These are phyloP conservation scores for Striga asiatica DNA, from an alignment of 257 asterid species.

Conservation along the genomic window DNA sequence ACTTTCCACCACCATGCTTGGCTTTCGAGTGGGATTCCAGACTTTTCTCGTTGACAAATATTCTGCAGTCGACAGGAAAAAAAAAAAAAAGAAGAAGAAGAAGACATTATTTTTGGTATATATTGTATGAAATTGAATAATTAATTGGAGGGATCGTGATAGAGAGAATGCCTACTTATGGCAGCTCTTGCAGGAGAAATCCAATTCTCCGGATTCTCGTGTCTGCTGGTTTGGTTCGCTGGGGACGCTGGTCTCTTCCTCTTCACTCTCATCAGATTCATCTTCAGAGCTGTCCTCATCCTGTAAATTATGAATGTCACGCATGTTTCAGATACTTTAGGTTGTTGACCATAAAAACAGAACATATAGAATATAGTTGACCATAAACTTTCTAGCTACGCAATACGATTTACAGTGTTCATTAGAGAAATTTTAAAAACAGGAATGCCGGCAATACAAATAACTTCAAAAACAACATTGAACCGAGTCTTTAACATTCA, in stretches of 20 bases:
- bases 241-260: slow-evolving; percentile 30
- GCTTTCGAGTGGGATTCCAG: slow-evolving; percentile 60
- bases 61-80: slow-evolving; percentile 26
- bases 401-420: not conserved
- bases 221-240: slow-evolving; percentile 39
- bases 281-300: slow-evolving; percentile 36
- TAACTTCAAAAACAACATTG: too few relatives aligned
- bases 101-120: not conserved
- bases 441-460: not conserved
- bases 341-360: not conserved
- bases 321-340: not conserved
- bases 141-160: not conserved
- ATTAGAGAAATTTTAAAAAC: not conserved
- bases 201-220: slow-evolving; percentile 41
- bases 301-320: slow-evolving; percentile 14
- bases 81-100: too few relatives aligned
- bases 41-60: slow-evolving; percentile 39
- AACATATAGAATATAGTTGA: not conserved
- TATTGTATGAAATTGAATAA: not conserved
- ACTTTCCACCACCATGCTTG: slow-evolving; percentile 51
- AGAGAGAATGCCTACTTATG: slow-evolving; percentile 20
- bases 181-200: slow-evolving; percentile 53
- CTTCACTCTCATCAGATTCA: slow-evolving; percentile 43
- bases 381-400: not conserved
- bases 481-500: too few relatives aligned